Evolutionary conservation across 345 rosid genomes (phyloP), one percentile per base, ranked within the genome.

Genomic region (Eucalyptus rudis): DNA sequence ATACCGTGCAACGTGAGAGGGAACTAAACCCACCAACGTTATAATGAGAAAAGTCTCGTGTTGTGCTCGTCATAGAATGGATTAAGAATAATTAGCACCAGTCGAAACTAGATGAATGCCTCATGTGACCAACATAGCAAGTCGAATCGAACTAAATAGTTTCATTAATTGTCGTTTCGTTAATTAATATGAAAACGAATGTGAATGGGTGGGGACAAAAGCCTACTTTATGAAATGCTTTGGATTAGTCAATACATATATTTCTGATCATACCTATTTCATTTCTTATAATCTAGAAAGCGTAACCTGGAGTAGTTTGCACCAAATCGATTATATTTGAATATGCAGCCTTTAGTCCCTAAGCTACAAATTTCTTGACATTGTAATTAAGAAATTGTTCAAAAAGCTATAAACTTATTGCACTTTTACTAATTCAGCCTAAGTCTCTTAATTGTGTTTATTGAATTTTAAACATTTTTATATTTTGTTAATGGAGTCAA

Each of bases 221-320:
- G 40, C 40, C 76, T n/a, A 7, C 7, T n/a, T 64, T 15, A 64
- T n/a, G 36, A 64, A n/a, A 76, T 76, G 47, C 15, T 22, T 5
- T 36, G 47, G 47, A 40, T 76, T 11, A 36, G 27, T 76, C 13
- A 4, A 76, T 76, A 40, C 36, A 20, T 36, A 2, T 76, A 36
- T 10, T 19, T 24, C 1, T 20, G 2, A 76, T 10, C 43, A 17
- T 68, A 68, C 24, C 27, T 36, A 36, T 76, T 4, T 76, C 27
- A 20, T 71, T 71, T 71, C 13, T n/a, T 64, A 31, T n/a, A 64
- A n/a, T 36, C 25, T 7, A 2, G 2, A 71, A 36, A 76, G 27
- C 2, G 2, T 5, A 24, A 20, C 47, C 1, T 11, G 3, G 1
- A 76, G 29, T 6, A 76, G 2, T 5, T 36, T 11, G 84, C 29